Base-by-base conservation (phyloP, 108 stramenopile genomes). In the Skeletonema menzelii region DNA sequence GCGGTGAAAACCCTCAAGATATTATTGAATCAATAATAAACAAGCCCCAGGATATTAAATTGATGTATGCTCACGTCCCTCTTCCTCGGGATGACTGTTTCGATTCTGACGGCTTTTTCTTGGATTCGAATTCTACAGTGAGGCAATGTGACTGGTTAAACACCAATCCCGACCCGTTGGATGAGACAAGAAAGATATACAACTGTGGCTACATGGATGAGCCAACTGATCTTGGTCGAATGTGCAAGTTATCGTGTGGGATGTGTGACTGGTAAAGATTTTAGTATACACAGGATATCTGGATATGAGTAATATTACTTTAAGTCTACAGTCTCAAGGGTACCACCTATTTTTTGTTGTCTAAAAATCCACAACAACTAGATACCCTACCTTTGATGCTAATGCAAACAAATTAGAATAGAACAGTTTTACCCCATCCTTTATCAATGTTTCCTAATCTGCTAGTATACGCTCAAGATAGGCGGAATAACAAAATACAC, bases 161-260 rank as follows among this genome's bases (percentile, higher is more conserved):
- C 11, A 32, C 56, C 17, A 30, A 47, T 27, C 38, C 26, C 46
- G 61, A 64, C 44, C 65, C 71, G 8, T 58, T 22, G 20, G 66
- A 64, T 19, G 78, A 72, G 15, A 57, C 20, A 14, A 56, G 78
- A 38, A 49, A 57, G 63, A 66, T 72, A 8, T 49, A 60, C 19
- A 79, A 79, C 63, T 79, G 78, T 42, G 71, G 78, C 31, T 69
- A 69, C 24, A 27, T 37, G 57, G 37, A 32, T 27, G 64, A 27
- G 27, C 46, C 28, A 15, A 79, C 78, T 31, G 78, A 79, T 35
- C 63, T 72, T 60, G 78, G 78, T 10, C 62, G 15, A 44, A 79
- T 79, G 78, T 79, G 78, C 53, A 68, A 56, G 61, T 26, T 31
- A 24, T 72, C 70, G 26, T 79, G 78, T 63, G 78, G 78, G 26